A percentile compares a stretch with the other conserved stretches of the same genome.
These are phyloP conservation scores for Pyrenochaeta sp. DNA, from an alignment of 2,329 filamentous ascomycete species.

Conservation along the genomic window DNA sequence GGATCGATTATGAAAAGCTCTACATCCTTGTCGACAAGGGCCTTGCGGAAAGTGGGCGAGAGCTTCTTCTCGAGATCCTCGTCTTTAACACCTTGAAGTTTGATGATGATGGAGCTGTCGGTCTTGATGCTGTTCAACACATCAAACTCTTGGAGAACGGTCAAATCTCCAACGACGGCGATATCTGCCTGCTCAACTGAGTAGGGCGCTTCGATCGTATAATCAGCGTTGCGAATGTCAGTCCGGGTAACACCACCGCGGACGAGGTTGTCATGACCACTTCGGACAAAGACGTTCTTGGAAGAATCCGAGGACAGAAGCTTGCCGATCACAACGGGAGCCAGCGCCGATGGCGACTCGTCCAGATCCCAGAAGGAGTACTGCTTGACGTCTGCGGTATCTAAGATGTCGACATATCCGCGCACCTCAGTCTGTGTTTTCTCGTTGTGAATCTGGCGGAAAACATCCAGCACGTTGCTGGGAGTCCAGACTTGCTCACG, in stretches of 20 bases:
- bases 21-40: constrained; percentile 72
- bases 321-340: constrained; percentile 68
- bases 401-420: constrained; percentile 62
- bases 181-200: constrained; percentile 80
- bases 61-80: constrained; percentile 91
- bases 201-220: constrained; percentile 85
- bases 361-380: constrained; percentile 96
- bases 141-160: constrained; percentile 79
- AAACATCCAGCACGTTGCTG: constrained; percentile 57
- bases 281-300: constrained; percentile 67
- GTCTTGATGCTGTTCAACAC: constrained; percentile 73
- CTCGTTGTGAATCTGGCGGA: constrained; percentile 55
- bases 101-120: constrained; percentile 76
- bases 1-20: constrained; percentile 80
- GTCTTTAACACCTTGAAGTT: constrained; percentile 79
- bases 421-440: constrained; percentile 49
- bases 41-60: constrained; percentile 72
- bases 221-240: constrained; percentile 83
- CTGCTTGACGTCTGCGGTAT: constrained; percentile 69
- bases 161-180: constrained; percentile 78
- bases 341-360: constrained; percentile 69
- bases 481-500: constrained; percentile 72
- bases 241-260: constrained; percentile 82
- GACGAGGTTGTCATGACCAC: constrained; percentile 67
- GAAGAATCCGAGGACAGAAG: constrained; percentile 67